Evolutionary conservation across 2,329 filamentous ascomycete species (phyloP).

Genomic region (Dendrostoma leiphaemia): DNA sequence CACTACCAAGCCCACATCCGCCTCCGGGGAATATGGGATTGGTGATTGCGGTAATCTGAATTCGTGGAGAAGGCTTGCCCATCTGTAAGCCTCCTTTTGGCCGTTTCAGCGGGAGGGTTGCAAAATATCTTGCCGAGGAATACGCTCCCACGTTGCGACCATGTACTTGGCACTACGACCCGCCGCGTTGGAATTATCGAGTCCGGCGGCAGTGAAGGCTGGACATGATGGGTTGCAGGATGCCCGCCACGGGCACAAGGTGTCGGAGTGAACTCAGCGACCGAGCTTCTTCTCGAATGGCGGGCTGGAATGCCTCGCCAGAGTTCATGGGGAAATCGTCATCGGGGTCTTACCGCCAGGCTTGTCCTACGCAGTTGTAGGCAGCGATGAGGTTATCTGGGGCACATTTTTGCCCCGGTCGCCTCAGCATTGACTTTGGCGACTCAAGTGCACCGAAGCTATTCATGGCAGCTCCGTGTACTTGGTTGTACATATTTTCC

Average conservation of each 20-base stretch:
- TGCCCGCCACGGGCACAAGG: background rate
- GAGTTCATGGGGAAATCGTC: no score
- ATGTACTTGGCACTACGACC: slow-evolving; percentile 1
- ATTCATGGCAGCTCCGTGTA: background rate
- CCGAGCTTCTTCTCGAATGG: background rate
- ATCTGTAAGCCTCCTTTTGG: background rate
- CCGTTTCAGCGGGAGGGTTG: background rate
- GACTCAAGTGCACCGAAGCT: background rate
- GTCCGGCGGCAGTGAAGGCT: background rate
- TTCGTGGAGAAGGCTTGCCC: background rate
- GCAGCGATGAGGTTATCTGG: background rate
- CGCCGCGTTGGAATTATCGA: background rate
- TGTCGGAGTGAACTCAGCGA: background rate
- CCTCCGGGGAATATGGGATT: background rate
- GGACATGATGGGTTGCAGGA: background rate
- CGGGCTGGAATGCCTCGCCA: no score
- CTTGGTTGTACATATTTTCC: background rate
- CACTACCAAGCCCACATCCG: background rate
- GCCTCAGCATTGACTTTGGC: background rate
- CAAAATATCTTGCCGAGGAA: no score
- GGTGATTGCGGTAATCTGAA: slow-evolving; percentile 1
- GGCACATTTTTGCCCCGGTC: no score
- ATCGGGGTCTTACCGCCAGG: slow-evolving; percentile 4
- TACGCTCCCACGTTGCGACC: slow-evolving; percentile 1
- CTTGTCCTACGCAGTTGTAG: slow-evolving; percentile 5